Evolutionary conservation across 1,284 basidiomycete genomes (phyloP).

Genomic region (Trichosporon sp.): DNA sequence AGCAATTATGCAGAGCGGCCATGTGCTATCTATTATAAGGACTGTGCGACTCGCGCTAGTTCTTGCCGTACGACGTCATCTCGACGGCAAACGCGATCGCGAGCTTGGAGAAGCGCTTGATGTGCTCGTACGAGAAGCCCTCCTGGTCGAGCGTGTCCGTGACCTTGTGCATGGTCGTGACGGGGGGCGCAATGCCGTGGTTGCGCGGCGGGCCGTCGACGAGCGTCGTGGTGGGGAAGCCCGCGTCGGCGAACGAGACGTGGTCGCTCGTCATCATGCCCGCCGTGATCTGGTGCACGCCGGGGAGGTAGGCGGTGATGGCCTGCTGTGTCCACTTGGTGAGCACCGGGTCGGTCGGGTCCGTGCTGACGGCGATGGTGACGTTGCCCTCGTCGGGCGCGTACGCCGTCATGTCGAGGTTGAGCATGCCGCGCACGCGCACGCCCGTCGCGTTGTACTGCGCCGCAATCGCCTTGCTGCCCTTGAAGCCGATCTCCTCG

Average conservation of each 20-base stretch:
- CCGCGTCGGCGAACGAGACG: neutral
- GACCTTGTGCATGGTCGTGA: neutral
- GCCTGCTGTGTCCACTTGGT: neutral
- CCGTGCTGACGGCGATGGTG: neutral
- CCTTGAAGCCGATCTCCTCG: slow-evolving; percentile 87
- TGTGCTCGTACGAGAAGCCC: neutral
- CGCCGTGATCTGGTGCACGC: neutral
- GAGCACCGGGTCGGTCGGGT: neutral
- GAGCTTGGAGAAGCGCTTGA: neutral
- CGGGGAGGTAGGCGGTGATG: neutral
- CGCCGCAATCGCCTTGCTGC: slow-evolving; percentile 81
- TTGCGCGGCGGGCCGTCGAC: neutral
- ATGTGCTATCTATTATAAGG: too few relatives aligned
- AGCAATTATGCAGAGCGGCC: too few relatives aligned
- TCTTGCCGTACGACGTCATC: neutral
- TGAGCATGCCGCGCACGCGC: slow-evolving; percentile 78
- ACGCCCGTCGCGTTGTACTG: slow-evolving; percentile 62
- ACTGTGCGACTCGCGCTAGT: too few relatives aligned
- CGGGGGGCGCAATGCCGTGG: neutral
- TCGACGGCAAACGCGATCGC: neutral
- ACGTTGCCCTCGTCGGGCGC: too few relatives aligned
- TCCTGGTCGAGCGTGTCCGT: neutral
- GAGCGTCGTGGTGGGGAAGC: neutral
- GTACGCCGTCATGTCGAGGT: slow-evolving; percentile 81
- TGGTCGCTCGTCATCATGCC: neutral